Percentiles rank a stretch among this genome's conserved stretches.
Conservation (phyloP, 805 yeast species). For the Pichia deserticola region DNA sequence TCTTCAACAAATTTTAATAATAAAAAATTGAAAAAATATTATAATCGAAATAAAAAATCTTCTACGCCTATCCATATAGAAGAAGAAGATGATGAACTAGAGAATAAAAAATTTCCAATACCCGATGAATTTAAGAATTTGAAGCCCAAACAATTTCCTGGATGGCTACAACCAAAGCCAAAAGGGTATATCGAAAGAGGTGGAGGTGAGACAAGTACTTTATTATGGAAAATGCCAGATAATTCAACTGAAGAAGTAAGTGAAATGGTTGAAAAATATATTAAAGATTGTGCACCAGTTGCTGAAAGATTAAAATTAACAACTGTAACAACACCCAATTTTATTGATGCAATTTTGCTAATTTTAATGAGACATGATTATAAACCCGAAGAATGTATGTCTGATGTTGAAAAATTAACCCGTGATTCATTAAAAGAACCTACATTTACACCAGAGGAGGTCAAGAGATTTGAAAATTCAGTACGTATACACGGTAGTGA, state of each 20-base stretch:
- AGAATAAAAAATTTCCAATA: conserved; percentile 21
- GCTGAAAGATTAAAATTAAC: conserved; percentile 50
- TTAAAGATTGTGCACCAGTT: conserved; percentile 45
- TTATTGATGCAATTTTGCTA: conserved; percentile 64
- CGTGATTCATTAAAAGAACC: conserved; percentile 69
- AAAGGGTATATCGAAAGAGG: conserved; percentile 83
- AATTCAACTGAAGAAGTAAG: conserved; percentile 13
- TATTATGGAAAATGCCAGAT: conserved; percentile 56
- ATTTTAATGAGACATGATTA: conserved; percentile 46
- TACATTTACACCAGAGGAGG: conserved; percentile 56
- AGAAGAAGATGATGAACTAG: conserved; percentile 14
- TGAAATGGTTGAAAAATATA: conserved; percentile 37
- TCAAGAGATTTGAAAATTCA: conserved; percentile 64
- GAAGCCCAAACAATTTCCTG: conserved; percentile 46
- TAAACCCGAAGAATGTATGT: conserved; percentile 42
- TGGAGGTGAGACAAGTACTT: conserved; percentile 52
- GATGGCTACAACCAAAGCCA: conserved; percentile 75
- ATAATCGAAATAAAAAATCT: conserved; percentile 19
- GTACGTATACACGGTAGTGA: conserved; percentile 71
- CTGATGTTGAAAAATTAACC: conserved; percentile 39
- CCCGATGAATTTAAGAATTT: conserved; percentile 40
- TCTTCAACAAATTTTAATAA: conserved; percentile 8
- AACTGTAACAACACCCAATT: conserved; percentile 63
- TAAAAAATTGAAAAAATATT: conserved; percentile 16
- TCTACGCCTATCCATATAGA: conserved; percentile 16